A percentile compares a stretch with the other conserved stretches of the same genome.
Evolutionary conservation across 148 eudicot species (phyloP).

Genomic region (Fallopia convolvulus): DNA sequence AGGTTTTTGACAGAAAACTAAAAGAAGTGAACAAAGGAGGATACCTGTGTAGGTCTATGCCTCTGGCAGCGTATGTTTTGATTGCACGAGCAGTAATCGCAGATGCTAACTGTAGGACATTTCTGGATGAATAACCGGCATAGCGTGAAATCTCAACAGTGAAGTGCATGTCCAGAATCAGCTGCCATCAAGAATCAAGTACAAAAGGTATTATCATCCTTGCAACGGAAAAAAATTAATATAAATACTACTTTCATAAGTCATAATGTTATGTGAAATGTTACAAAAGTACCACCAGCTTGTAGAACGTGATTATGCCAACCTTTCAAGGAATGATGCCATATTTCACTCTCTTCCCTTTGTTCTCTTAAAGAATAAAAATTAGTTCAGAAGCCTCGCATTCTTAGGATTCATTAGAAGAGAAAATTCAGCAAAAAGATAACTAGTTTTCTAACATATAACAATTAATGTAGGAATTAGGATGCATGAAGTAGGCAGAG

Average conservation of each 20-base stretch:
- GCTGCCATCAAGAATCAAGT: slow-evolving; percentile 35
- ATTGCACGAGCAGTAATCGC: slow-evolving; percentile 78
- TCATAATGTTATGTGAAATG: neutral
- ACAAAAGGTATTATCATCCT: neutral
- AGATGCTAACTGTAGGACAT: slow-evolving; percentile 71
- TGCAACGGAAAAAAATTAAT: neutral
- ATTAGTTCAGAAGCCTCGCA: neutral
- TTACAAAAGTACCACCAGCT: neutral
- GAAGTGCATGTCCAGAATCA: slow-evolving; percentile 98
- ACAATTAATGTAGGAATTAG: neutral
- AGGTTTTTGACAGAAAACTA: neutral
- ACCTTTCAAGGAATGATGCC: neutral
- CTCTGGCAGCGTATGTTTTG: slow-evolving; percentile 74
- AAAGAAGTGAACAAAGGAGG: neutral
- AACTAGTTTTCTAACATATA: neutral
- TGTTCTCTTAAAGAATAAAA: neutral
- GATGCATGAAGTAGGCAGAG: neutral
- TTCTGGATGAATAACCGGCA: slow-evolving; percentile 77
- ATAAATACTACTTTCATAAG: neutral
- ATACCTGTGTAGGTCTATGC: slow-evolving; percentile 92
- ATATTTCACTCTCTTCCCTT: neutral
- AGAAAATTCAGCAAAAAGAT: neutral
- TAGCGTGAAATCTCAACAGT: slow-evolving; percentile 93
- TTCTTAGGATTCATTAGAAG: neutral
- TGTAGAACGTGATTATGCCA: neutral